Evolutionary conservation across 768 basidiomycete genomes (phyloP).

Genomic region (Gloeostereum incarnatum): DNA sequence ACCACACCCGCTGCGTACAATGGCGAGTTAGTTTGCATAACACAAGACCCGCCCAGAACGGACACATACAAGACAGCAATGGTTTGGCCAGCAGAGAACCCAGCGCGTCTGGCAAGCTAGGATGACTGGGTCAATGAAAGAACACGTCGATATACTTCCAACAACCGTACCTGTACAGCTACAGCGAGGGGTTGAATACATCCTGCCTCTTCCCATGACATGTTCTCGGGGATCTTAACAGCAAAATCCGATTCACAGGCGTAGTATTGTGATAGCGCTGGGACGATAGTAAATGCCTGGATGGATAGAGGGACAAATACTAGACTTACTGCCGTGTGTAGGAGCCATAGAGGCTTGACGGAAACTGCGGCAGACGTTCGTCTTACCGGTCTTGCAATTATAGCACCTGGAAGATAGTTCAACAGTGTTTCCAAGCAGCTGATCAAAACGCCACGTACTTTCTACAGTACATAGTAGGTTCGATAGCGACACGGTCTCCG

Average conservation of each 20-base stretch:
- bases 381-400: constrained; percentile 12
- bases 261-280: constrained; percentile 11
- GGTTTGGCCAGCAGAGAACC: constrained; percentile 10
- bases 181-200: constrained; percentile 13
- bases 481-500: constrained; percentile 13
- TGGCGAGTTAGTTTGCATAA: neutral
- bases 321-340: constrained; percentile 10
- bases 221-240: constrained; percentile 10
- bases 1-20: constrained; percentile 9
- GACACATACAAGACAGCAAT: constrained; percentile 12
- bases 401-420: constrained; percentile 6
- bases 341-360: constrained; percentile 8
- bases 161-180: constrained; percentile 7
- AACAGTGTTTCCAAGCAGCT: neutral
- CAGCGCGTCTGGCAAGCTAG: constrained; percentile 10
- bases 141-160: neutral
- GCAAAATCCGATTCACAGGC: constrained; percentile 9
- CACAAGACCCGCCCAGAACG: neutral
- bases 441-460: constrained; percentile 4
- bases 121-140: neutral
- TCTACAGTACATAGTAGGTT: constrained; percentile 10
- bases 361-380: constrained; percentile 9
- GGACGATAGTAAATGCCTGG: neutral
- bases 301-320: neutral
- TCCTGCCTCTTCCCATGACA: constrained; percentile 12